Conservation (phyloP, 345 rosid species). For the Corymbia maculata region DNA sequence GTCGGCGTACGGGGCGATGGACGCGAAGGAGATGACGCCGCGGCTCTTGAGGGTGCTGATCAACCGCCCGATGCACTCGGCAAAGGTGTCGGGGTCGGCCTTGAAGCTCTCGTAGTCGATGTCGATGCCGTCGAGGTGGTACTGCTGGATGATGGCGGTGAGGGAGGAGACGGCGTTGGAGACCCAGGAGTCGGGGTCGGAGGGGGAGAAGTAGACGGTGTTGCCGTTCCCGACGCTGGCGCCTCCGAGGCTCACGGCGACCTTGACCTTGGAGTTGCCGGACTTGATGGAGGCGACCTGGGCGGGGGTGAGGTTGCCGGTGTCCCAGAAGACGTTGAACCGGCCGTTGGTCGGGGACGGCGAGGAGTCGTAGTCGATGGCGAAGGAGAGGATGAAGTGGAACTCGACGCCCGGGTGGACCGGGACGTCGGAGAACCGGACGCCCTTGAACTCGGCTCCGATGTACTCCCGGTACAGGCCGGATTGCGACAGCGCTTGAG, state of each 20-base stretch:
- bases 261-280: conserved; percentile 13
- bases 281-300: conserved; percentile 14
- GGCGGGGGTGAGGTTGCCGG: conserved; percentile 13
- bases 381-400: conserved; percentile 28
- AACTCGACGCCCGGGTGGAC: conserved; percentile 7
- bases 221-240: not conserved
- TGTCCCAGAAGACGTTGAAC: conserved; percentile 29
- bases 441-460: conserved; percentile 17
- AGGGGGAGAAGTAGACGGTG: conserved; percentile 5
- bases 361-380: conserved; percentile 19
- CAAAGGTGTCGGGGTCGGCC: conserved; percentile 14
- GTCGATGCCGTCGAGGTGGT: conserved; percentile 20
- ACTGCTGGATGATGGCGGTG: conserved; percentile 7
- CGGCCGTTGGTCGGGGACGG: conserved; percentile 22
- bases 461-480: conserved; percentile 18
- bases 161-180: conserved; percentile 16
- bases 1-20: conserved; percentile 7
- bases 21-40: conserved; percentile 3
- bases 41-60: conserved; percentile 4
- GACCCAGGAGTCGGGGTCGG: conserved; percentile 11
- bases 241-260: conserved; percentile 23
- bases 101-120: conserved; percentile 21
- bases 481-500: not conserved
- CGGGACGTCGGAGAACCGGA: conserved; percentile 17
- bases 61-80: conserved; percentile 18